phyloP scores from a whole-genome alignment of 257 asterid species.

The Asclepias syriaca region DNA sequence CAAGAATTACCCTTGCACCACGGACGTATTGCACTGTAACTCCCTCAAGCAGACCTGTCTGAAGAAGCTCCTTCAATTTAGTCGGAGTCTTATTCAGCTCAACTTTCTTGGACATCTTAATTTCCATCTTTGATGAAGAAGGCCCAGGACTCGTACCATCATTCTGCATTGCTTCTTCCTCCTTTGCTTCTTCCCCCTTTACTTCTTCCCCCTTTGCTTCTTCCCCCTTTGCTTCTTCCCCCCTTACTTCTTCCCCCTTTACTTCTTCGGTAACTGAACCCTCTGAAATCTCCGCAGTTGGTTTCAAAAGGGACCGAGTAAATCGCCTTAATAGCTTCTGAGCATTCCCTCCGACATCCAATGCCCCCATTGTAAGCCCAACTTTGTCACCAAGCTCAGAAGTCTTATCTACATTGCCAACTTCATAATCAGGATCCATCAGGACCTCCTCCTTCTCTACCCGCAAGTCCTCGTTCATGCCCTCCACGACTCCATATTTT shows the following conservation, averaged over 20 bases:
- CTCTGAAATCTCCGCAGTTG: conserved; percentile 28
- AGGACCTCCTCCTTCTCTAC: background rate
- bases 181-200: conserved; percentile 16
- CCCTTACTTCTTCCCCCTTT: conserved; percentile 18
- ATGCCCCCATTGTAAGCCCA: background rate
- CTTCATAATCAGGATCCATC: background rate
- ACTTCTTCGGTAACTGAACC: conserved; percentile 15
- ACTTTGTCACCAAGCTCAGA: background rate
- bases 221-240: conserved; percentile 15
- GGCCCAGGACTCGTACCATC: conserved; percentile 20
- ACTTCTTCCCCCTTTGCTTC: conserved; percentile 14
- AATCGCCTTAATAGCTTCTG: conserved; percentile 44
- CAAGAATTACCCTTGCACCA: conserved; percentile 52
- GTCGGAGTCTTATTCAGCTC: conserved; percentile 45
- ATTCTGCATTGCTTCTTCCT: conserved; percentile 20
- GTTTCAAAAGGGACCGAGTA: conserved; percentile 53
- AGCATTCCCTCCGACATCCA: conserved; percentile 20
- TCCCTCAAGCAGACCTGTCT: conserved; percentile 84
- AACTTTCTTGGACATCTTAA: conserved; percentile 67
- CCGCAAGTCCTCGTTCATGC: background rate
- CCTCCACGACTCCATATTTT: conserved; percentile 9
- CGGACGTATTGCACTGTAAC: conserved; percentile 53
- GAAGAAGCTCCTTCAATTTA: conserved; percentile 73
- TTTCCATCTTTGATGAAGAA: conserved; percentile 45
- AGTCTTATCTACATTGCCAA: background rate